Percentiles rank a stretch among this genome's conserved stretches.
These are phyloP conservation scores for Penicillium paxilli DNA, from an alignment of 495 filamentous ascomycete genomes.

Conservation along the genomic window DNA sequence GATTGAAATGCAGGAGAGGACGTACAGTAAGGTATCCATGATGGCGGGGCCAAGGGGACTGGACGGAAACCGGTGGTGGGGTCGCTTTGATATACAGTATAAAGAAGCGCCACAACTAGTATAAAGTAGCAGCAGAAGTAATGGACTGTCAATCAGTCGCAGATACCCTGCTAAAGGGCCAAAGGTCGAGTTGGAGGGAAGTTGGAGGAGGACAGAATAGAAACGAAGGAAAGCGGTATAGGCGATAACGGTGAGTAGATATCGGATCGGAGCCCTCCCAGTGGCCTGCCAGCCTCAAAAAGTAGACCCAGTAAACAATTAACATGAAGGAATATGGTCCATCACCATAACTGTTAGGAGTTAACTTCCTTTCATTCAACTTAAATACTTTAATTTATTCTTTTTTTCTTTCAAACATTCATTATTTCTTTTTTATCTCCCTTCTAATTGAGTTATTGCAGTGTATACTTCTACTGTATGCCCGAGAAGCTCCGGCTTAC, in stretches of 20 bases:
- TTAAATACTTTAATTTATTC: no score
- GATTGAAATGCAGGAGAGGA: conserved; percentile 1
- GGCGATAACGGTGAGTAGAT: conserved; percentile 20
- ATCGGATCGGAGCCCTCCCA: conserved; percentile 17
- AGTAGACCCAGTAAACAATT: conserved; percentile 10
- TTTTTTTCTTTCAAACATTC: no score
- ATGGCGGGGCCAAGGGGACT: conserved; percentile 16
- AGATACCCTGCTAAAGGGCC: neutral
- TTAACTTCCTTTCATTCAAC: no score
- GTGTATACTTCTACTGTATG: no score
- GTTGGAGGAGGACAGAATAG: neutral
- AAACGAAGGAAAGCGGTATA: conserved; percentile 17
- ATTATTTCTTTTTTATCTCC: no score
- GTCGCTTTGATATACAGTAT: neutral
- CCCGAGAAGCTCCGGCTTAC: conserved; percentile 17
- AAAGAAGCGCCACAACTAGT: neutral
- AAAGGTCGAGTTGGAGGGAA: neutral
- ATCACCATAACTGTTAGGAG: no score
- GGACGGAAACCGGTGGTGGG: neutral
- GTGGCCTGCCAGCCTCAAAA: neutral
- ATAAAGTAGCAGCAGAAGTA: neutral
- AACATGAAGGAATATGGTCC: no score
- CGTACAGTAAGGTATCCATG: conserved; percentile 86
- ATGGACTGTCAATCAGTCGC: neutral
- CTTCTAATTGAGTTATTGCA: no score